Percentiles rank a stretch among this genome's conserved stretches.
Evolutionary conservation across 148 eudicot genomes (phyloP).

Genomic region (Rhododendron mucronatum): DNA sequence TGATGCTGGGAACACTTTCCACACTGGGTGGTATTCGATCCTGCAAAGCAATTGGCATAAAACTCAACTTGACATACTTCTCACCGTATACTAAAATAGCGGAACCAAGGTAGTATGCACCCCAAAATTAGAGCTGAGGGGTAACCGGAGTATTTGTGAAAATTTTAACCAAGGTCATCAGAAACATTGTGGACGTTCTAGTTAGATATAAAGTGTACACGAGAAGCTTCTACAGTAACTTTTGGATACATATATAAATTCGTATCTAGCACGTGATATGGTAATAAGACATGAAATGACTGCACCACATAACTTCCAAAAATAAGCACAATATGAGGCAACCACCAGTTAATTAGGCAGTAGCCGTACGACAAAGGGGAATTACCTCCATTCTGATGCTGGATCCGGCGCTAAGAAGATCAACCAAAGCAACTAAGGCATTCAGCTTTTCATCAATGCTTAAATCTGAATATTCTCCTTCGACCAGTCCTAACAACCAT

Average conservation of each 20-base stretch:
- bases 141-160: background rate
- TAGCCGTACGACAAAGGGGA: background rate
- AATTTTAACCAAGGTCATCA: background rate
- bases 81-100: background rate
- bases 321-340: background rate
- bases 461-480: conserved; percentile 91
- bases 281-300: background rate
- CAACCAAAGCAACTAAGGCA: conserved; percentile 67
- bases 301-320: background rate
- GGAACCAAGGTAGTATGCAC: background rate
- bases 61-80: background rate
- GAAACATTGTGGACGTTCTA: background rate
- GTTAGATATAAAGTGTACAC: background rate
- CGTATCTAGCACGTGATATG: background rate
- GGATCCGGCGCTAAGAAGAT: conserved; percentile 71
- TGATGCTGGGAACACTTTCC: conserved; percentile 43
- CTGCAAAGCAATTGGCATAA: conserved; percentile 30
- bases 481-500: conserved; percentile 89
- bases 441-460: conserved; percentile 84
- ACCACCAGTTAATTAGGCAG: background rate
- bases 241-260: background rate
- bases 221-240: background rate
- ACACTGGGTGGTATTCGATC: conserved; percentile 32
- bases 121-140: background rate
- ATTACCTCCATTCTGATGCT: conserved; percentile 77